phyloP scores from a whole-genome alignment of 2,329 filamentous ascomycete species.

The Sclerotiophoma versabilis region DNA sequence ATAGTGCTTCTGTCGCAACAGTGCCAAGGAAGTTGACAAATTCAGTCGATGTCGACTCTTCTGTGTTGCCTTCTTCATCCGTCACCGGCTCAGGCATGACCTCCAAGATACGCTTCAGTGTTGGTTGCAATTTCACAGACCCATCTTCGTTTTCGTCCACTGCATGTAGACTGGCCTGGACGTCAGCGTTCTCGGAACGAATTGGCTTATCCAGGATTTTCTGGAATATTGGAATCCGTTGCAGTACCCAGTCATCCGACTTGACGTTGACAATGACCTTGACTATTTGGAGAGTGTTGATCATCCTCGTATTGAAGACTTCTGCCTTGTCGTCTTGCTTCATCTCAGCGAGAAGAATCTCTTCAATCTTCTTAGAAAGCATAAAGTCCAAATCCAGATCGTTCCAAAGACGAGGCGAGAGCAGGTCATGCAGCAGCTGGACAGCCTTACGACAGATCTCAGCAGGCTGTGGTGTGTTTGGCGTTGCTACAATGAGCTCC shows the following conservation, averaged over 20 bases:
- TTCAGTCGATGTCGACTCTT: conserved; percentile 78
- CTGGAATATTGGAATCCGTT: conserved; percentile 78
- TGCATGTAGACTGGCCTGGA: conserved; percentile 89
- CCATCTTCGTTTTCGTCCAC: conserved; percentile 74
- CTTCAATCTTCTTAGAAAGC: conserved; percentile 87
- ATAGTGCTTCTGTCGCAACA: conserved; percentile 87
- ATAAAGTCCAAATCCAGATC: conserved; percentile 85
- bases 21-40: conserved; percentile 84
- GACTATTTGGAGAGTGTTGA: conserved; percentile 93
- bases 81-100: conserved; percentile 84
- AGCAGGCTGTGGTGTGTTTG: conserved; percentile 60
- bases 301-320: conserved; percentile 82
- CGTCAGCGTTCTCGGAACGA: conserved; percentile 85
- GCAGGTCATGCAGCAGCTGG: conserved; percentile 78
- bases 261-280: conserved; percentile 89
- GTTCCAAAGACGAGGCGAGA: conserved; percentile 88
- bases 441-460: conserved; percentile 90
- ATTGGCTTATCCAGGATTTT: conserved; percentile 90
- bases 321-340: conserved; percentile 62
- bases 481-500: conserved; percentile 40
- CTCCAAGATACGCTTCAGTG: conserved; percentile 82
- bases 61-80: conserved; percentile 83
- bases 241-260: conserved; percentile 86
- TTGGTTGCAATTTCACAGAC: conserved; percentile 68
- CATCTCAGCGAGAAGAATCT: conserved; percentile 78